Evolutionary conservation across 768 basidiomycete genomes (phyloP), one percentile per base, ranked within the genome.

Genomic region (Xerocomellus intermedius): DNA sequence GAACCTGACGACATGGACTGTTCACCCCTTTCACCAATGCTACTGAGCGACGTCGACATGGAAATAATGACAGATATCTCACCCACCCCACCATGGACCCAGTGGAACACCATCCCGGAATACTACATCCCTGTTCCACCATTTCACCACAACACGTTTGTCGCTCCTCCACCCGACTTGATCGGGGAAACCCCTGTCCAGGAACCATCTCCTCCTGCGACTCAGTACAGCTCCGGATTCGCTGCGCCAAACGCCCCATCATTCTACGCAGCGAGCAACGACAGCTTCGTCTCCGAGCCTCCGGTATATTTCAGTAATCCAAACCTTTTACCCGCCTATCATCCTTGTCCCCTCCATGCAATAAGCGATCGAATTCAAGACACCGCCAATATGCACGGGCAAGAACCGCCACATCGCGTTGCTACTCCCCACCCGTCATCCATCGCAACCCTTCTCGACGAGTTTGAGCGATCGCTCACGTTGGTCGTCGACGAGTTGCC

Each of bases 1-100:
- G 43, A 37, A 26, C 26, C 33, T 30, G 59, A 59, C 37, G 52
- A 50, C 26, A 61, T 61, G 59, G 59, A 60, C 12, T 60, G 53
- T 19, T 33, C 53, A 12, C 58, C 58, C 13, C 21, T 43, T 22
- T 60, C 49, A 6, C 50, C 60, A 8, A 30, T 37, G 10, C 2
- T 35, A 26, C 21, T 44, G 6, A n/a, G 26, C 9, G 61, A 62
- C 43, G 39, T 55, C 14, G 61, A 63, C 21, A 63, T 63, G 50
- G 46, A 55, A 14, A 35, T 37, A 43, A 38, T 54, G 24, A 46
- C 51, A 13, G 56, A 63, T n/a, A 26, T 37, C 2, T 6, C 26
- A 19, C 49, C 47, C 2, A 10, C 38, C 8, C 14, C 50, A 32
- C 47, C 50, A 4, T 58, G 39, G 38, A n/a, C 39, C 4, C 38